Evolutionary conservation across 768 basidiomycete genomes (phyloP).

Genomic region (Mycena leptocephala): DNA sequence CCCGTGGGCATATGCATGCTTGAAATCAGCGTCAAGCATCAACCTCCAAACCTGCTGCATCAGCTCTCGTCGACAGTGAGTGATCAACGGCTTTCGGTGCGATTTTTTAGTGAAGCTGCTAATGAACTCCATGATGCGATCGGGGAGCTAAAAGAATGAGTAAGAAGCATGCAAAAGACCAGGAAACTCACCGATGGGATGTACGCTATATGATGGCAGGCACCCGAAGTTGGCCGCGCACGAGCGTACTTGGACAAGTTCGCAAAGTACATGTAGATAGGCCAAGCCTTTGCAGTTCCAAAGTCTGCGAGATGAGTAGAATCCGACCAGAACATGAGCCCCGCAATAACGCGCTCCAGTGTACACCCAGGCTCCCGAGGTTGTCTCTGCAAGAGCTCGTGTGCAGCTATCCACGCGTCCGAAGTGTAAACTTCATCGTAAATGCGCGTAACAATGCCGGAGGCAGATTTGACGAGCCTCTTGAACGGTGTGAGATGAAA

Average conservation of each 20-base stretch:
- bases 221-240: conserved; percentile 43
- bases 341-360: conserved; percentile 38
- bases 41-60: conserved; percentile 51
- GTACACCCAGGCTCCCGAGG: conserved; percentile 45
- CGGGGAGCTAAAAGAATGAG: conserved; percentile 43
- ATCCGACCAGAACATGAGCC: conserved; percentile 51
- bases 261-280: conserved; percentile 57
- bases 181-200: conserved; percentile 53
- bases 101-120: conserved; percentile 26
- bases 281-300: conserved; percentile 55
- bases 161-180: background rate
- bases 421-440: conserved; percentile 50
- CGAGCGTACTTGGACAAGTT: conserved; percentile 60
- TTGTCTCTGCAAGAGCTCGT: conserved; percentile 46
- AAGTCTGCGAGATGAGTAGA: conserved; percentile 51
- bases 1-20: conserved; percentile 50
- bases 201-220: conserved; percentile 60
- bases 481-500: conserved; percentile 47
- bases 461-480: conserved; percentile 13
- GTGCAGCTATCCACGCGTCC: conserved; percentile 48
- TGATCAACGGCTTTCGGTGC: conserved; percentile 35
- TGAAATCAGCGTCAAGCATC: conserved; percentile 52
- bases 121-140: conserved; percentile 44
- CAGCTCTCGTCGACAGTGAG: conserved; percentile 51
- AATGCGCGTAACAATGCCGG: conserved; percentile 51